Evolutionary conservation across 768 basidiomycete species (phyloP).

Genomic region (Wakefieldia striispora): DNA sequence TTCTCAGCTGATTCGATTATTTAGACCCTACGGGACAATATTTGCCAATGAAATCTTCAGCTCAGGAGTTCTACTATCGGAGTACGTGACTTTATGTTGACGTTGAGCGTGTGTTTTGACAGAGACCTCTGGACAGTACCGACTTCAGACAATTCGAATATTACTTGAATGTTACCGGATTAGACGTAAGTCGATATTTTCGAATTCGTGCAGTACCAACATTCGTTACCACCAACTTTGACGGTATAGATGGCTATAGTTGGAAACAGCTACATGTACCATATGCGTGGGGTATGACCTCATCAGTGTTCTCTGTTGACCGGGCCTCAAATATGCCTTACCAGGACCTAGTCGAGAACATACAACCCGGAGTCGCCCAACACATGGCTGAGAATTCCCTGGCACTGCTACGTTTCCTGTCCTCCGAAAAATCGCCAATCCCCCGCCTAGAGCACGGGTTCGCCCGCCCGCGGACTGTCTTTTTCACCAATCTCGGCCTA

Average conservation of each 20-base stretch:
- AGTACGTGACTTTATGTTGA: constrained; percentile 48
- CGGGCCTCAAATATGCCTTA: neutral
- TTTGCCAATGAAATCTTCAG: constrained; percentile 91
- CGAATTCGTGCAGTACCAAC: neutral
- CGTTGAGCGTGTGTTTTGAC: constrained; percentile 7
- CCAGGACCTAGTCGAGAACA: constrained; percentile 76
- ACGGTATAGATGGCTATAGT: constrained; percentile 78
- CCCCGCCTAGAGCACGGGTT: constrained; percentile 32
- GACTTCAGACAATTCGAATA: constrained; percentile 94
- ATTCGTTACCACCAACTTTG: constrained; percentile 1
- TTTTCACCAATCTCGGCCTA: constrained; percentile 65
- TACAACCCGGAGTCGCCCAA: constrained; percentile 80
- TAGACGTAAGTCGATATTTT: constrained; percentile 64
- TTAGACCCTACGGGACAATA: constrained; percentile 82
- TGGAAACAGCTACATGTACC: constrained; percentile 91
- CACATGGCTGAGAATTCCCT: constrained; percentile 91
- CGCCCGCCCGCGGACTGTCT: constrained; percentile 63
- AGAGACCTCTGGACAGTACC: constrained; percentile 51
- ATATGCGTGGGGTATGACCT: constrained; percentile 75
- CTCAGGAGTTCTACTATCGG: constrained; percentile 85
- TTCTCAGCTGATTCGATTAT: neutral
- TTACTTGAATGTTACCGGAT: constrained; percentile 85
- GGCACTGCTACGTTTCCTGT: constrained; percentile 72
- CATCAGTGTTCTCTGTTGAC: neutral
- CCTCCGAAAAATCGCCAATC: constrained; percentile 59